Percentiles rank a stretch among this genome's conserved stretches.
These are phyloP conservation scores for Cystobasidium slooffiae DNA, from an alignment of 1,284 basidiomycete species.

Conservation along the genomic window DNA sequence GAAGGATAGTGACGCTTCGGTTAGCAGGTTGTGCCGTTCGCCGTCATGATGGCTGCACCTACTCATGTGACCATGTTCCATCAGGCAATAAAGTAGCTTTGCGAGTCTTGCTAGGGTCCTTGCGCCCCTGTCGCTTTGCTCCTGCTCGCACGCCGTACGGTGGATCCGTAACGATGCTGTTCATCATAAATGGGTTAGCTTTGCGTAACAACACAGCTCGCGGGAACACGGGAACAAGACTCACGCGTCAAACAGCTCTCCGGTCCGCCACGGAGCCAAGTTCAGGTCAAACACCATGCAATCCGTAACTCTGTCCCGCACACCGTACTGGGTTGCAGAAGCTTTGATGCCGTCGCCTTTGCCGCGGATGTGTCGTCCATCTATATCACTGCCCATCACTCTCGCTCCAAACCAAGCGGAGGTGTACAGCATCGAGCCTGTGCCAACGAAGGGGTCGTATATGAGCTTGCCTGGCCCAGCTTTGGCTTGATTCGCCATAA, in stretches of 20 bases:
- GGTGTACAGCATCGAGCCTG: conserved; percentile 89
- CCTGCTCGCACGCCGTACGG: conserved; percentile 93
- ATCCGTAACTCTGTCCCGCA: conserved; percentile 76
- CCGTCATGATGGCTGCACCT: conserved; percentile 3
- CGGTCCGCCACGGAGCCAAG: conserved; percentile 82
- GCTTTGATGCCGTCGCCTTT: conserved; percentile 67
- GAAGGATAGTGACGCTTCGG: background rate
- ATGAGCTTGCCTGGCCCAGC: conserved; percentile 84
- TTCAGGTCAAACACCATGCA: conserved; percentile 89
- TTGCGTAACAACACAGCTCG: background rate
- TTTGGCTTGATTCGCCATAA: conserved; percentile 95
- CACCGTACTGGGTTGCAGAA: conserved; percentile 83
- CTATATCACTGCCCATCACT: conserved; percentile 92
- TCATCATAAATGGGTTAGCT: background rate
- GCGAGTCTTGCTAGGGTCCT: conserved; percentile 53
- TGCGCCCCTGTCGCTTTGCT: conserved; percentile 86
- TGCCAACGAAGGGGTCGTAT: conserved; percentile 95
- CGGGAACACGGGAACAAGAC: background rate
- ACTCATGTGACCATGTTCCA: conserved; percentile 52
- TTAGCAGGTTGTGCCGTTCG: background rate
- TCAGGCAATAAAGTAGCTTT: conserved; percentile 55
- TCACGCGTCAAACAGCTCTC: conserved; percentile 81
- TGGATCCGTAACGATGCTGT: conserved; percentile 48
- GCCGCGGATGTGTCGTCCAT: conserved; percentile 65
- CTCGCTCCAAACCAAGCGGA: conserved; percentile 82